phyloP scores from a whole-genome alignment of 805 yeast species.

The Saccharomyces kudriavzevii region DNA sequence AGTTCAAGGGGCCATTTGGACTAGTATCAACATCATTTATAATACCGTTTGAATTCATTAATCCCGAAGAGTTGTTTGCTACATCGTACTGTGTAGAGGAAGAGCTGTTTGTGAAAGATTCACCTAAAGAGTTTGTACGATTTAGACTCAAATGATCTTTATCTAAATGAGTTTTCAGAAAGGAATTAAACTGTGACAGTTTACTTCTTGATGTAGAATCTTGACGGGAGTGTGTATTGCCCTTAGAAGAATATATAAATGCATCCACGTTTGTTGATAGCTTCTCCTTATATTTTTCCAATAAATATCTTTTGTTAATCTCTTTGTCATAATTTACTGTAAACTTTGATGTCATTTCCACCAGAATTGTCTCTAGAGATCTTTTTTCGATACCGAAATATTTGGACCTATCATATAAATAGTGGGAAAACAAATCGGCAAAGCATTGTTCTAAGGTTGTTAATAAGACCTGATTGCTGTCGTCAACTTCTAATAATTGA shows the following conservation, averaged over 20 bases:
- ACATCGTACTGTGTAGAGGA: background rate
- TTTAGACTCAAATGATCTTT: conserved; percentile 33
- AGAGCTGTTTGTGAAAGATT: background rate
- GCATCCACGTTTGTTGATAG: background rate
- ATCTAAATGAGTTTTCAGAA: conserved; percentile 47
- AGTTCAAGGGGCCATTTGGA: background rate
- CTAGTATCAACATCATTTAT: background rate
- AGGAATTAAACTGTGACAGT: conserved; percentile 46
- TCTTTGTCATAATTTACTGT: conserved; percentile 29
- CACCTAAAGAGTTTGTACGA: conserved; percentile 9
- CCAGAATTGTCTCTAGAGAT: conserved; percentile 41
- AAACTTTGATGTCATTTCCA: conserved; percentile 28
- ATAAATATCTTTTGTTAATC: conserved; percentile 21
- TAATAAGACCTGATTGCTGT: conserved; percentile 33
- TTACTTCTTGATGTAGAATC: conserved; percentile 28
- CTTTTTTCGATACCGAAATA: conserved; percentile 69
- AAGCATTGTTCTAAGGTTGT: conserved; percentile 60
- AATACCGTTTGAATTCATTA: background rate
- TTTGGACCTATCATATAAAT: conserved; percentile 48
- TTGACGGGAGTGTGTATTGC: background rate
- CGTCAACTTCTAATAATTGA: conserved; percentile 38
- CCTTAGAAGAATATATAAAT: background rate
- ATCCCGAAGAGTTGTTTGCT: background rate
- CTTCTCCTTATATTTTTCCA: conserved; percentile 27
- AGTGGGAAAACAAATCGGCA: conserved; percentile 66